These are phyloP conservation scores for Luffa acutangula DNA, from an alignment of 306 rosid species.

Conservation along the genomic window DNA sequence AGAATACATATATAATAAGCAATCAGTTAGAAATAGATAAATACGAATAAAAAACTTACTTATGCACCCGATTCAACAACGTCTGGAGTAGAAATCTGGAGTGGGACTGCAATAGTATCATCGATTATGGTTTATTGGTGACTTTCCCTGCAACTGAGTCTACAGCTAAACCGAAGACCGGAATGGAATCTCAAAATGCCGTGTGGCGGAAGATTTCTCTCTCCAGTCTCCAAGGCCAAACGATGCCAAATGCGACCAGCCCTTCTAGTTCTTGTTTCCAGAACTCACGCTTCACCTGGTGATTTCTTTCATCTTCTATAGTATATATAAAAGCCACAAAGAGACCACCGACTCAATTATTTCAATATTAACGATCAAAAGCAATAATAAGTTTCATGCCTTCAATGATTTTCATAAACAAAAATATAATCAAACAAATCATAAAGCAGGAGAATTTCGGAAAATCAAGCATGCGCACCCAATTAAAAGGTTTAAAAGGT, in stretches of 20 bases:
- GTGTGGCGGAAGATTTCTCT: not conserved
- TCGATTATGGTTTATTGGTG: conserved; percentile 11
- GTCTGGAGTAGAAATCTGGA: conserved; percentile 87
- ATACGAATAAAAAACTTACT: conserved; percentile 23
- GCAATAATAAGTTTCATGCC: no score
- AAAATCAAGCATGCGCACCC: no score
- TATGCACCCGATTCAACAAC: conserved; percentile 58
- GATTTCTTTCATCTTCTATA: not conserved
- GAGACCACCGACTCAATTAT: no score
- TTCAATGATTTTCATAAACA: no score
- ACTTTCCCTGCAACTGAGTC: not conserved
- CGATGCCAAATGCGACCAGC: not conserved
- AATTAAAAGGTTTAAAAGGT: no score
- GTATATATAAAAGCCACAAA: no score
- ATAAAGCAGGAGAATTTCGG: no score
- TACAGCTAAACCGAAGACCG: not conserved
- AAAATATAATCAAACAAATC: no score
- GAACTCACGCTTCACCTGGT: not conserved
- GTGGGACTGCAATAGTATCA: conserved; percentile 87
- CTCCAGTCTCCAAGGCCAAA: not conserved
- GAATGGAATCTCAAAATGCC: not conserved
- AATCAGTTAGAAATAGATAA: not conserved
- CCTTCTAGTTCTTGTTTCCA: not conserved
- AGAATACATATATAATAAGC: no score
- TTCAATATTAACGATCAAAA: no score